Evolutionary conservation across 805 yeast genomes (phyloP).

Genomic region (Schwanniomyces pseudopolymorphus): DNA sequence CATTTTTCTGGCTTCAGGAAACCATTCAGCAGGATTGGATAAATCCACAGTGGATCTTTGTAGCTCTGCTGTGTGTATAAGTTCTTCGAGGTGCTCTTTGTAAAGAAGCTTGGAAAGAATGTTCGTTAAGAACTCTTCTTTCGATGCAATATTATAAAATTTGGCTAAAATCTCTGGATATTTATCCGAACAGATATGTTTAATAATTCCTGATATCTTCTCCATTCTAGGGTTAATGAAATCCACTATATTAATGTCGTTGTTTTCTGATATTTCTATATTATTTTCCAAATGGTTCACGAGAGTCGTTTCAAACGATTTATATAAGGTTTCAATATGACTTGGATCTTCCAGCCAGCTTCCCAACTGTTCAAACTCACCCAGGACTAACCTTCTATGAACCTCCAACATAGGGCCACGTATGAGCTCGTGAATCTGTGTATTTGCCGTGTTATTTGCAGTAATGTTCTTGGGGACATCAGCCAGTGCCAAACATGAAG

Average conservation of each 20-base stretch:
- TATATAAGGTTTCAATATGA: background rate
- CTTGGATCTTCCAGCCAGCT: background rate
- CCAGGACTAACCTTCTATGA: background rate
- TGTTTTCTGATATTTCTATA: background rate
- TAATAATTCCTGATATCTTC: constrained; percentile 18
- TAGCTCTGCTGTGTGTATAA: constrained; percentile 9
- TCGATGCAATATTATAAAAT: constrained; percentile 15
- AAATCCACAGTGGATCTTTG: constrained; percentile 21
- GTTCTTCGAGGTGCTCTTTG: constrained; percentile 17
- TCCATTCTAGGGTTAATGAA: constrained; percentile 27
- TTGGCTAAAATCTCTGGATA: constrained; percentile 19
- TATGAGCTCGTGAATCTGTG: background rate
- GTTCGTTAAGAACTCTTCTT: constrained; percentile 17
- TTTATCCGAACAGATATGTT: constrained; percentile 13
- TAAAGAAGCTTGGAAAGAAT: constrained; percentile 24
- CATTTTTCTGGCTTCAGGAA: constrained; percentile 78
- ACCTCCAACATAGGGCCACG: background rate
- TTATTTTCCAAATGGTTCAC: background rate
- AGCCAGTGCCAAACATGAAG: background rate
- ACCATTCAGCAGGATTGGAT: constrained; percentile 57
- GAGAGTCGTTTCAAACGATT: constrained; percentile 1
- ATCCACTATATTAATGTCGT: constrained; percentile 11
- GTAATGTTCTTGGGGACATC: background rate
- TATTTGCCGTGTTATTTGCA: background rate
- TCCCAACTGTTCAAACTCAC: background rate